Base-by-base conservation (phyloP, 2,329 filamentous ascomycete species). In the Fusarium penzigii region DNA sequence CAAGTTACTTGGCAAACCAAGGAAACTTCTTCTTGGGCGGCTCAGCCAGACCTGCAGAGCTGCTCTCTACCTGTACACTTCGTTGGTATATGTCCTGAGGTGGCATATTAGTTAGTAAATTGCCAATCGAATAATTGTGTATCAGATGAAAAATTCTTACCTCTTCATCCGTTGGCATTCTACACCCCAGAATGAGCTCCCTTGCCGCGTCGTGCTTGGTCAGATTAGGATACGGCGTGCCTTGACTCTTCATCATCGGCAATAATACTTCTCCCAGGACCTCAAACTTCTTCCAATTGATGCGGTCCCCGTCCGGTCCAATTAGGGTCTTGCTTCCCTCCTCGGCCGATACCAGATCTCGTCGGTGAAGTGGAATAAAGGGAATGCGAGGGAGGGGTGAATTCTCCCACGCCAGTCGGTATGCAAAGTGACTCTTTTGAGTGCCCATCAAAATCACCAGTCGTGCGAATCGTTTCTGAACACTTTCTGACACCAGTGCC, bases 281-380 rank as follows among this genome's bases (percentile, higher is more conserved):
- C 71, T 97, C 93, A 65, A 97, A 99, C 69, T 99, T 99, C 72
- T 88, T 92, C 94, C 94, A 99, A 69, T 97, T 97, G 68, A 99
- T 90, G 46, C 90, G 80, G 57, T 90, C 84, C 58, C 79, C 84
- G 54, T 84, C 80, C 2, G 83, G 79, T 8, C 89, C 90, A 2
- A 97, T 78, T 69, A 96, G 93, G 0, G 94, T 97, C 65, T 84
- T 85, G 71, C 94, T 97, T 34, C 93, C 94, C 72, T 96, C 90
- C 66, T 96, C 91, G 1, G 94, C 93, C 12, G 89, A 91, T 2
- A 96, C 91, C 20, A 99, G 79, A 72, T 99, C 94, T 58, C 92
- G 84, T 41, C 90, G 84, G 67, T 96, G 91, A 29, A 97, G 79
- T 2, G 94, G 93, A 46, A 97, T 86, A 69, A 96, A 97, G 0